Conservation (phyloP, 2,329 filamentous ascomycete species). For the Cercospora janseana region DNA sequence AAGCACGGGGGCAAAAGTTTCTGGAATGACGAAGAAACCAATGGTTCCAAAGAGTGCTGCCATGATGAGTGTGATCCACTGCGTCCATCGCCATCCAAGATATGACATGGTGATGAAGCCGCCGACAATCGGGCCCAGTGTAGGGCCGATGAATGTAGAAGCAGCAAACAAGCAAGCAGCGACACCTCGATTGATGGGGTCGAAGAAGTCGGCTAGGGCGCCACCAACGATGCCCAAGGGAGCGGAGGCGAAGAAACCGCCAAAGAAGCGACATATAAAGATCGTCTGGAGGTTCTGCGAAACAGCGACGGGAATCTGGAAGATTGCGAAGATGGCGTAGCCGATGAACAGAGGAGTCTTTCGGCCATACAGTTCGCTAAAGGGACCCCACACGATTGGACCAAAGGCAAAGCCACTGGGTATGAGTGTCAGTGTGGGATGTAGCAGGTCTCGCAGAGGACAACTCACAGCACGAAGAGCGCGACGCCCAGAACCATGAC, state of each 20-base stretch:
- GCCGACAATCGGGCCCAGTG: constrained; percentile 29
- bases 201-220: constrained; percentile 30
- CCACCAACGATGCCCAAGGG: constrained; percentile 50
- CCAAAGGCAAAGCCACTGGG: constrained; percentile 25
- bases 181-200: constrained; percentile 30
- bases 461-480: constrained; percentile 29
- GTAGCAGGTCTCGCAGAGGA: not conserved
- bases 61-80: constrained; percentile 41
- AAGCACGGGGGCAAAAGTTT: constrained; percentile 49
- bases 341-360: constrained; percentile 39
- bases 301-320: constrained; percentile 56
- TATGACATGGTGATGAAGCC: constrained; percentile 31
- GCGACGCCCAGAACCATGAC: constrained; percentile 30
- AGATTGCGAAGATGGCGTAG: constrained; percentile 49
- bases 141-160: constrained; percentile 32
- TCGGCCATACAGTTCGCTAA: constrained; percentile 57
- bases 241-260: constrained; percentile 53
- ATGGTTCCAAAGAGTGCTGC: constrained; percentile 45
- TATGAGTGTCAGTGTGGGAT: not conserved
- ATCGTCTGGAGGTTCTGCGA: constrained; percentile 56
- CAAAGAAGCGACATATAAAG: constrained; percentile 55
- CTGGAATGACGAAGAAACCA: constrained; percentile 49
- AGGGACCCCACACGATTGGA: constrained; percentile 23
- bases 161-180: constrained; percentile 30
- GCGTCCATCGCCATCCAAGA: constrained; percentile 35